Conservation (phyloP, 1,284 basidiomycete genomes). For the Microbotryomycetes sp. region DNA sequence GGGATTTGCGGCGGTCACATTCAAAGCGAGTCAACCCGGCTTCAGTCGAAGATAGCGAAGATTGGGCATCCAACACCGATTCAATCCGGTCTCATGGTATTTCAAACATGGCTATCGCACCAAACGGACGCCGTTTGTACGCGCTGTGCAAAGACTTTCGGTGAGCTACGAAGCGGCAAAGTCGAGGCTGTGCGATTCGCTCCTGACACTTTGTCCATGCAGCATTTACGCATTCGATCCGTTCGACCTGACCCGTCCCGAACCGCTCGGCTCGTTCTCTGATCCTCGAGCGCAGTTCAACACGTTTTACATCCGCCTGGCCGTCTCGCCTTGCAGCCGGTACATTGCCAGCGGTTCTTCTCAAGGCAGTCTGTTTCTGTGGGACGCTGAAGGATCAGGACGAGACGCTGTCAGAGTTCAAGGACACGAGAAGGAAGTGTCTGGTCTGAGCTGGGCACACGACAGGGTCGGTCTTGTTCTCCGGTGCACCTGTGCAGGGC, state of each 20-base stretch:
- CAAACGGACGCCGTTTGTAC: conserved; percentile 31
- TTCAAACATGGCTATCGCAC: conserved; percentile 30
- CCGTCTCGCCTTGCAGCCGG: conserved; percentile 31
- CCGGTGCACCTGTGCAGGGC: background rate
- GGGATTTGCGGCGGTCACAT: conserved; percentile 35
- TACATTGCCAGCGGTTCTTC: conserved; percentile 31
- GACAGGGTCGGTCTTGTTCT: conserved; percentile 11
- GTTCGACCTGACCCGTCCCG: conserved; percentile 24
- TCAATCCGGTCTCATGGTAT: conserved; percentile 31
- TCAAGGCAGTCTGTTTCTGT: conserved; percentile 14
- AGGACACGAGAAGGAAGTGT: conserved; percentile 31
- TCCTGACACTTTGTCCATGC: too few species aligned
- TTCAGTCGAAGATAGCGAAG: conserved; percentile 26
- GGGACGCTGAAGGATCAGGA: conserved; percentile 21
- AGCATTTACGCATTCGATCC: conserved; percentile 32
- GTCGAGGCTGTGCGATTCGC: background rate
- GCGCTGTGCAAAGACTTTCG: conserved; percentile 30
- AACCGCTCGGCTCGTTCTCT: conserved; percentile 19
- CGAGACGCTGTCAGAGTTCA: conserved; percentile 18
- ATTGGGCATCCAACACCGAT: conserved; percentile 9
- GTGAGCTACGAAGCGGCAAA: conserved; percentile 8
- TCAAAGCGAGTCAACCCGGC: conserved; percentile 35
- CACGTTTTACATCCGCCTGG: conserved; percentile 34
- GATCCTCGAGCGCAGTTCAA: conserved; percentile 5
- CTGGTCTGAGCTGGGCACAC: conserved; percentile 31